These are phyloP conservation scores for Trematosphaeria pertusa DNA, from an alignment of 2,329 filamentous ascomycete species.

Conservation along the genomic window DNA sequence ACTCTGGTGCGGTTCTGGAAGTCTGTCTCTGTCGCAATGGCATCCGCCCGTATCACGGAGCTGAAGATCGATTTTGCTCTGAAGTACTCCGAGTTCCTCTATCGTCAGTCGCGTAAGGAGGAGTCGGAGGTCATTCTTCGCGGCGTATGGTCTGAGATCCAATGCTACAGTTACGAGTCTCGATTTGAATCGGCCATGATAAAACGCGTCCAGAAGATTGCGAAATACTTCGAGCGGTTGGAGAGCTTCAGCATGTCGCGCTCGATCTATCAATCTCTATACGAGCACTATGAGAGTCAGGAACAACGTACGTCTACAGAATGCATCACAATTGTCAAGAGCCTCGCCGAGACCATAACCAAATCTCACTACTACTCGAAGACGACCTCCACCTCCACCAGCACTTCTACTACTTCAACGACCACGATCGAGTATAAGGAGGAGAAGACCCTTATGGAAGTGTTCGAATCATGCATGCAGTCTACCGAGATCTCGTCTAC, in stretches of 20 bases:
- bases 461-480: slow-evolving; percentile 27
- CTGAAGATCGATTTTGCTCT: slow-evolving; percentile 28
- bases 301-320: slow-evolving; percentile 33
- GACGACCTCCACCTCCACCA: slow-evolving; percentile 14
- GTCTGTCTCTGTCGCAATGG: slow-evolving; percentile 19
- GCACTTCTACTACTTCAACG: slow-evolving; percentile 14
- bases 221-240: slow-evolving; percentile 23
- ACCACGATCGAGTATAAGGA: slow-evolving; percentile 25
- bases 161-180: slow-evolving; percentile 28
- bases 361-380: slow-evolving; percentile 26
- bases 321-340: slow-evolving; percentile 30
- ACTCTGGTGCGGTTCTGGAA: slow-evolving; percentile 32
- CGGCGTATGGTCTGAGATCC: slow-evolving; percentile 29
- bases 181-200: slow-evolving; percentile 30
- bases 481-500: slow-evolving; percentile 25
- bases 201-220: slow-evolving; percentile 25
- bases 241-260: slow-evolving; percentile 28
- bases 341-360: slow-evolving; percentile 31
- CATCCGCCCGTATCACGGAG: slow-evolving; percentile 21
- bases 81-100: slow-evolving; percentile 29
- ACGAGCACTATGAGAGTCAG: slow-evolving; percentile 30
- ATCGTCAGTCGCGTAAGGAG: slow-evolving; percentile 26
- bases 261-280: slow-evolving; percentile 32
- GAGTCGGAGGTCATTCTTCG: slow-evolving; percentile 31
- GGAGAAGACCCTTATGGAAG: slow-evolving; percentile 23